Evolutionary conservation across 257 asterid genomes (phyloP).

Genomic region (Solanum appendiculatum): DNA sequence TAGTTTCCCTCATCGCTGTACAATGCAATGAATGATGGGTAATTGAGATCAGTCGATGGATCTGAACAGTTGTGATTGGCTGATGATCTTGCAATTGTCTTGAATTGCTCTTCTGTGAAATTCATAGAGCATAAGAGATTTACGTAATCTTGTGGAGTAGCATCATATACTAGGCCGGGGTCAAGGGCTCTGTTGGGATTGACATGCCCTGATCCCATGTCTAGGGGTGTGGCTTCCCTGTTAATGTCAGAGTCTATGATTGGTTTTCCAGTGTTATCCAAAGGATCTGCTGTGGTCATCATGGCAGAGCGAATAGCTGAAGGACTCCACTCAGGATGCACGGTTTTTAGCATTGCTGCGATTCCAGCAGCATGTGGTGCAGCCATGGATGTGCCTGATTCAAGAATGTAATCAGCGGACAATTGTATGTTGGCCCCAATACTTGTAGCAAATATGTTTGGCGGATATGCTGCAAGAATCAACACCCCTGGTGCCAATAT

Average conservation of each 20-base stretch:
- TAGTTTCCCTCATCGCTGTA: neutral
- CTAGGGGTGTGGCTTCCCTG: slow-evolving; percentile 7
- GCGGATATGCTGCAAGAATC: neutral
- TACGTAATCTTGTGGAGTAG: slow-evolving; percentile 10
- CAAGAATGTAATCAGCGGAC: neutral
- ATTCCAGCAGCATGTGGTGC: slow-evolving; percentile 1
- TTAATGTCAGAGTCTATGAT: neutral
- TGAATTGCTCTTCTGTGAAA: slow-evolving; percentile 7
- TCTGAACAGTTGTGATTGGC: slow-evolving; percentile 1
- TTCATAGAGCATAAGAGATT: slow-evolving; percentile 21
- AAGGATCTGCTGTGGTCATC: slow-evolving; percentile 9
- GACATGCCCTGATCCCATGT: slow-evolving; percentile 15
- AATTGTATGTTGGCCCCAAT: neutral
- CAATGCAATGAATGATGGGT: slow-evolving; percentile 10
- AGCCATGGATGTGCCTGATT: slow-evolving; percentile 7
- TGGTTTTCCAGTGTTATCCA: slow-evolving; percentile 5
- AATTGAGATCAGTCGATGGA: slow-evolving; percentile 6
- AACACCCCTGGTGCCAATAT: neutral
- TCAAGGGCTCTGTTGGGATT: slow-evolving; percentile 15
- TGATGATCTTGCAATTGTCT: neutral
- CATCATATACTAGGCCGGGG: slow-evolving; percentile 16
- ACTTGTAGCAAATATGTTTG: neutral
- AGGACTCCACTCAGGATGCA: slow-evolving; percentile 1
- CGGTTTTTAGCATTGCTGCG: slow-evolving; percentile 2
- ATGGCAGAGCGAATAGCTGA: slow-evolving; percentile 11